These are phyloP conservation scores for Cercospora sesami DNA, from an alignment of 2,329 filamentous ascomycete genomes.

Conservation along the genomic window DNA sequence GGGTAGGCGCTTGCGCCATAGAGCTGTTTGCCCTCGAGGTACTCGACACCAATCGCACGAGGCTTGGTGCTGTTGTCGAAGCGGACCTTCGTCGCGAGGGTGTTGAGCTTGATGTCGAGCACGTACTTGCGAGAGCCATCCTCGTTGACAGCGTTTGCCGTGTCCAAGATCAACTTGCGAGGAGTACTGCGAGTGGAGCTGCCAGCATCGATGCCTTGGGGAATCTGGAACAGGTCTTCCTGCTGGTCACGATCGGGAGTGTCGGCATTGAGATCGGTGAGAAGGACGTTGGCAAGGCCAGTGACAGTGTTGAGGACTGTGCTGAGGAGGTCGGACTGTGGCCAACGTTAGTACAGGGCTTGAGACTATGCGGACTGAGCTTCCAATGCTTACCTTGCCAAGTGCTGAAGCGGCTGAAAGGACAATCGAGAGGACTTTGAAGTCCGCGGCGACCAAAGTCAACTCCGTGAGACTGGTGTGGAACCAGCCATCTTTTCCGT, in stretches of 20 bases:
- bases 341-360: conserved; percentile 44
- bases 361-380: not conserved
- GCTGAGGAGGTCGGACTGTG: conserved; percentile 29
- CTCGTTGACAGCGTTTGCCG: conserved; percentile 50
- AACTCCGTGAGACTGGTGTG: conserved; percentile 54
- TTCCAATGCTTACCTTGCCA: conserved; percentile 49
- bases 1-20: conserved; percentile 43
- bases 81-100: conserved; percentile 64
- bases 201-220: conserved; percentile 41
- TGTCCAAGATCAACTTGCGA: conserved; percentile 57
- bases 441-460: conserved; percentile 54
- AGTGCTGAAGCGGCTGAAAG: conserved; percentile 56
- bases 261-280: conserved; percentile 47
- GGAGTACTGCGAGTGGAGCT: conserved; percentile 50
- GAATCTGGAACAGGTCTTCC: conserved; percentile 59
- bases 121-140: conserved; percentile 57
- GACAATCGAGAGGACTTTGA: conserved; percentile 56
- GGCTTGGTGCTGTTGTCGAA: conserved; percentile 58
- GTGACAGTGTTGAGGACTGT: conserved; percentile 32
- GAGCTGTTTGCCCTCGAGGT: conserved; percentile 43
- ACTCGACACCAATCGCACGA: conserved; percentile 46
- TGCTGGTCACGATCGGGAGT: conserved; percentile 47
- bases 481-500: conserved; percentile 62
- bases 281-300: conserved; percentile 24
- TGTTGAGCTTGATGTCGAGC: conserved; percentile 60